Evolutionary conservation across 495 filamentous ascomycete species (phyloP).

Genomic region (Aspergillus sparsus): DNA sequence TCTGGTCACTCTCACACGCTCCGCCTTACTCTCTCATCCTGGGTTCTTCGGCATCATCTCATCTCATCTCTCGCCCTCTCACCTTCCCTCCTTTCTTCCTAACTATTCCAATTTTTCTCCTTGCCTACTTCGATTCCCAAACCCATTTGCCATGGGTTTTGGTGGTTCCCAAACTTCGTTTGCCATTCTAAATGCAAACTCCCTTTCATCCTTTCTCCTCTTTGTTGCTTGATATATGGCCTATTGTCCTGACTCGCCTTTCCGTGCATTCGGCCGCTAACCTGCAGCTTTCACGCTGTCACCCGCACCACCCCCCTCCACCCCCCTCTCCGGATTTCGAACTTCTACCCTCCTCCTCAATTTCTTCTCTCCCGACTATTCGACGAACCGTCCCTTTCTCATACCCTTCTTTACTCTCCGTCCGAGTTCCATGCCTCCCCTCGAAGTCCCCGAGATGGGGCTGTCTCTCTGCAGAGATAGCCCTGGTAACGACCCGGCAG

Average conservation of each 20-base stretch:
- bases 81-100: conserved; percentile 20
- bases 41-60: conserved; percentile 37
- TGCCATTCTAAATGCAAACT: conserved; percentile 30
- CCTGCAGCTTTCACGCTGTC: conserved; percentile 49
- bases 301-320: conserved; percentile 23
- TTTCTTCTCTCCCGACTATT: conserved; percentile 21
- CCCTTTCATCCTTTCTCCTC: conserved; percentile 24
- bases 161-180: conserved; percentile 24
- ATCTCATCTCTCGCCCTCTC: conserved; percentile 26
- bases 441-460: conserved; percentile 50
- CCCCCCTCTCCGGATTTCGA: conserved; percentile 32
- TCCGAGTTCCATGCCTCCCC: conserved; percentile 40
- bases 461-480: conserved; percentile 49
- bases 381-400: not conserved
- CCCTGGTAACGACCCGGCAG: conserved; percentile 32
- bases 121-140: conserved; percentile 5
- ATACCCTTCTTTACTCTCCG: conserved; percentile 13
- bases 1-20: conserved; percentile 16
- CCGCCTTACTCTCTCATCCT: conserved; percentile 29
- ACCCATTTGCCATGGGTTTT: conserved; percentile 31
- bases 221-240: conserved; percentile 43
- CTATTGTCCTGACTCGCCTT: conserved; percentile 38
- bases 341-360: conserved; percentile 18
- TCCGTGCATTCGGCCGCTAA: conserved; percentile 49
- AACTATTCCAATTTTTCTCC: conserved; percentile 10